phyloP scores from a whole-genome alignment of 176 grass and related monocot species.

The Triticum timopheevii region DNA sequence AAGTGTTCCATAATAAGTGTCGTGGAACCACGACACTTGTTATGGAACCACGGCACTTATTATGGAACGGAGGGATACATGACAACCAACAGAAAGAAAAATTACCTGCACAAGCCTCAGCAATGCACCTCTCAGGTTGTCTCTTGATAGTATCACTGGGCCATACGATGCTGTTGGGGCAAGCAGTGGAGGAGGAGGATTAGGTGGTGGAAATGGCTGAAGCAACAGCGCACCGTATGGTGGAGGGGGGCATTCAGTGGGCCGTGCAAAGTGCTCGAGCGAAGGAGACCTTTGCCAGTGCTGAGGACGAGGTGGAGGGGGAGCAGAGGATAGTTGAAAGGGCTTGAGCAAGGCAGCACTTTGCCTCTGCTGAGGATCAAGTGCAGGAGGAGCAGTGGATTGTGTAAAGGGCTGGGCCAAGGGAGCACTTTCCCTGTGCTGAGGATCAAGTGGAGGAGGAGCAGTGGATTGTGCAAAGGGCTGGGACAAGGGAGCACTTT shows the following conservation, averaged over 20 bases:
- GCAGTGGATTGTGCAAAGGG: constrained; percentile 46
- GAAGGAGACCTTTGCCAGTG: neutral
- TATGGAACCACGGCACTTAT: too few species aligned
- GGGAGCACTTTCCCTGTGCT: neutral
- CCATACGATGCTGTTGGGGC: constrained; percentile 32
- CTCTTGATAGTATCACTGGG: constrained; percentile 38
- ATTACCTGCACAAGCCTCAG: constrained; percentile 63
- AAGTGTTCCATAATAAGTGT: too few species aligned
- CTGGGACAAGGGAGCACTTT: constrained; percentile 40
- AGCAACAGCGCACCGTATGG: constrained; percentile 41
- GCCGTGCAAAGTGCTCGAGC: neutral
- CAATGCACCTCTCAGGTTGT: constrained; percentile 43
- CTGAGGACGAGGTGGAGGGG: neutral
- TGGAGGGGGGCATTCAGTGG: constrained; percentile 26
- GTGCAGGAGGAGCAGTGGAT: constrained; percentile 25
- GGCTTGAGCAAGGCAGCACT: constrained; percentile 33
- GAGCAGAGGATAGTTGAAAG: constrained; percentile 37
- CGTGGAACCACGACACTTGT: too few species aligned
- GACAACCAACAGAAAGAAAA: neutral
- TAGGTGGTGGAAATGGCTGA: constrained; percentile 45
- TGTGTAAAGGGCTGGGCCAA: neutral
- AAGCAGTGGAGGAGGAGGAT: constrained; percentile 38
- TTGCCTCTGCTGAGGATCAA: constrained; percentile 41
- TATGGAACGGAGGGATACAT: neutral
- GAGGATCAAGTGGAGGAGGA: neutral